Percentiles rank a stretch among this genome's conserved stretches.
phyloP scores from a whole-genome alignment of 345 rosid genomes.

The Populus nigra region DNA sequence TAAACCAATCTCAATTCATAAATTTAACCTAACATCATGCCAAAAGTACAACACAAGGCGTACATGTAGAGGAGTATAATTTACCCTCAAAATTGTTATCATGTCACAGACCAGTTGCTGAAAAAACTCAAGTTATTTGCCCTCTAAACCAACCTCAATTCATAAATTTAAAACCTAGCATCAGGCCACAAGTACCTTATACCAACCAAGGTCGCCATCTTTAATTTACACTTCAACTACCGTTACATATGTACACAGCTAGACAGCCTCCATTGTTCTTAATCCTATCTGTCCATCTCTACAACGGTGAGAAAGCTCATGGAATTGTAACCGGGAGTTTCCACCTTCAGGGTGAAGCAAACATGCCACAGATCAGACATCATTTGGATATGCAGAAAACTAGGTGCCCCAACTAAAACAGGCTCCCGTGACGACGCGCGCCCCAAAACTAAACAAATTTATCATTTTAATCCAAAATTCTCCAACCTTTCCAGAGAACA shows the following conservation, averaged over 20 bases:
- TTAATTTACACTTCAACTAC: conserved; percentile 26
- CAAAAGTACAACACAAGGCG: no score
- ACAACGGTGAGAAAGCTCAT: neutral
- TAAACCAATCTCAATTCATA: no score
- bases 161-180: conserved; percentile 13
- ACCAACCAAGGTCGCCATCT: conserved; percentile 12
- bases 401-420: neutral
- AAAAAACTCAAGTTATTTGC: conserved; percentile 6
- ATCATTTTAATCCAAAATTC: conserved; percentile 2
- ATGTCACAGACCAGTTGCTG: conserved; percentile 7
- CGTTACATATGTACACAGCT: conserved; percentile 22
- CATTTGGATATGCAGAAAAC: neutral
- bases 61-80: no score
- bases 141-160: conserved; percentile 6
- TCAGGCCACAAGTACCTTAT: conserved; percentile 7
- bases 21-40: no score
- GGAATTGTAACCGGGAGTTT: conserved; percentile 4
- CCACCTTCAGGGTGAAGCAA: conserved; percentile 6
- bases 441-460: neutral
- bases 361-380: neutral
- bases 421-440: neutral
- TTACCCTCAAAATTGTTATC: neutral
- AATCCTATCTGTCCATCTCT: neutral
- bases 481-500: neutral
- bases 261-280: conserved; percentile 4